These are phyloP conservation scores for Peronosclerospora sorghi DNA, from an alignment of 352 stramenopile species.

Conservation along the genomic window DNA sequence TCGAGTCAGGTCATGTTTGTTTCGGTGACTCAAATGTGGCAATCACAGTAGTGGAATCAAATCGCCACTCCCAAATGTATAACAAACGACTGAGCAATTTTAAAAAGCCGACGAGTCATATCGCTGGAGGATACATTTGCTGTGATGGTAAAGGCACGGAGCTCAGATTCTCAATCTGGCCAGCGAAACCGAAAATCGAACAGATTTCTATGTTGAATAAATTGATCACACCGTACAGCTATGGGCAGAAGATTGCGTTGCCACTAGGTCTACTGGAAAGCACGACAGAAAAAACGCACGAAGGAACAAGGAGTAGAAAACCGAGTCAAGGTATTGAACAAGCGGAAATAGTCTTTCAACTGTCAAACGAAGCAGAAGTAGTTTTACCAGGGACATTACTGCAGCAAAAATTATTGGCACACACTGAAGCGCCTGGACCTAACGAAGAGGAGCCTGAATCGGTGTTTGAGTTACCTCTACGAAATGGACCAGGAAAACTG, in stretches of 20 bases:
- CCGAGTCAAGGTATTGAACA: conserved; percentile 25
- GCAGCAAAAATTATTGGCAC: conserved; percentile 45
- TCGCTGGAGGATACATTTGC: conserved; percentile 78
- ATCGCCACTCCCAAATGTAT: conserved; percentile 76
- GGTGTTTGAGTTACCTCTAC: conserved; percentile 47
- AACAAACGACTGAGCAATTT: conserved; percentile 83
- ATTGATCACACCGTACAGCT: conserved; percentile 73
- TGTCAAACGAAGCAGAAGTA: conserved; percentile 46
- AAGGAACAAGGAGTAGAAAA: not conserved
- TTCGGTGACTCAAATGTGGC: conserved; percentile 66
- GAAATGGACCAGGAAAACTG: conserved; percentile 44
- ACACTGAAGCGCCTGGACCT: conserved; percentile 19
- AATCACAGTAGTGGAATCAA: conserved; percentile 66
- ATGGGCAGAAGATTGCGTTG: conserved; percentile 77
- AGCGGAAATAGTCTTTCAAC: conserved; percentile 58
- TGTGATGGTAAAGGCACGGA: conserved; percentile 74
- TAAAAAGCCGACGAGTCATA: conserved; percentile 76
- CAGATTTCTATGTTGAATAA: conserved; percentile 82
- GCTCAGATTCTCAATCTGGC: conserved; percentile 54
- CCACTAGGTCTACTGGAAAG: conserved; percentile 51
- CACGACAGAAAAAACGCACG: conserved; percentile 13
- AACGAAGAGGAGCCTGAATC: conserved; percentile 29
- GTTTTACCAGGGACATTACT: conserved; percentile 35
- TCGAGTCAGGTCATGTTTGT: conserved; percentile 24
- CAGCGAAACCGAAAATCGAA: conserved; percentile 51